Conservation (phyloP, 495 filamentous ascomycete genomes). For the Bombardia bombarda region DNA sequence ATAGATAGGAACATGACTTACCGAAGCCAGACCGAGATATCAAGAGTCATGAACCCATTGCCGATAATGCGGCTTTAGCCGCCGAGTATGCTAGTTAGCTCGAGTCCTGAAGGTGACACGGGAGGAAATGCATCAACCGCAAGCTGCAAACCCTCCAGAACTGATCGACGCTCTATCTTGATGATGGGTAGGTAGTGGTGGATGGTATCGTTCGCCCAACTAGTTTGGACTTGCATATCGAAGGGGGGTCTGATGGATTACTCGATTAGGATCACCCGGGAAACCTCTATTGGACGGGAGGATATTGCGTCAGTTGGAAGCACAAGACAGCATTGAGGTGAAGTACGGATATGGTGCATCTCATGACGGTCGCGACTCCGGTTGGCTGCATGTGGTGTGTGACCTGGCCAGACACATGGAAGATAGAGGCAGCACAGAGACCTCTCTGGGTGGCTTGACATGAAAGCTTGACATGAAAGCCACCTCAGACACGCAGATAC, state of each 20-base stretch:
- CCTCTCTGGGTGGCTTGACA: too few relatives aligned
- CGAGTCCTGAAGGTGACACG: too few relatives aligned
- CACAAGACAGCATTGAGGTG: not conserved
- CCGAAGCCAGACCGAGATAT: constrained; percentile 3
- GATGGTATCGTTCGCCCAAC: constrained; percentile 5
- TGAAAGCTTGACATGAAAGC: too few relatives aligned
- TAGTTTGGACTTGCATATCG: constrained; percentile 8
- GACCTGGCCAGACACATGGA: too few relatives aligned
- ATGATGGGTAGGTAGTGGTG: constrained; percentile 2
- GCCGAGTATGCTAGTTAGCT: too few relatives aligned
- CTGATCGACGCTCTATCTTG: not conserved
- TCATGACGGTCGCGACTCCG: constrained; percentile 1
- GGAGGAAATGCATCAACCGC: too few relatives aligned
- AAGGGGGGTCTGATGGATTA: constrained; percentile 4
- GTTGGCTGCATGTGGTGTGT: constrained; percentile 1
- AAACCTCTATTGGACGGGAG: constrained; percentile 2
- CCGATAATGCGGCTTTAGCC: constrained; percentile 1
- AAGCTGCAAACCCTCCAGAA: constrained; percentile 4
- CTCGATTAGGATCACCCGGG: constrained; percentile 9
- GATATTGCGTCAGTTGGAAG: not conserved
- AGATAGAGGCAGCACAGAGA: too few relatives aligned
- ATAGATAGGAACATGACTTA: constrained; percentile 4
- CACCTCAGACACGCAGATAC: too few relatives aligned
- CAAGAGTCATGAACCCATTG: not conserved
- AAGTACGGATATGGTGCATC: constrained; percentile 2